A percentile compares a stretch with the other conserved stretches of the same genome.
Evolutionary conservation across 495 filamentous ascomycete genomes (phyloP).

Genomic region (Mycothermus thermophilus): DNA sequence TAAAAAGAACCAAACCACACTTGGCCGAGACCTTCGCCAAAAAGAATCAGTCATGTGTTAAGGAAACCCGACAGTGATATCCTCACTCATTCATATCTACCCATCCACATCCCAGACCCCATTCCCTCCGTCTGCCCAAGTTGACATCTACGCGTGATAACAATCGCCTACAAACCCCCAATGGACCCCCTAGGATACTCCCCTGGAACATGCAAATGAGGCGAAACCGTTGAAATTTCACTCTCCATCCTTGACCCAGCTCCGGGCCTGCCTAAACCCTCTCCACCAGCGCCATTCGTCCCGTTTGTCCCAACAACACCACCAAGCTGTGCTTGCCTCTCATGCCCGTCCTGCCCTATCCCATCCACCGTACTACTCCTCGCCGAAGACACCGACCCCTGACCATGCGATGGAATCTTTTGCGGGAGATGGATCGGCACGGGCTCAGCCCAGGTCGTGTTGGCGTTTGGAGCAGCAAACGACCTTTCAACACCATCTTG

Average conservation of each 20-base stretch:
- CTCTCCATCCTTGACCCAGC: slow-evolving; percentile 14
- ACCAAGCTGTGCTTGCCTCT: slow-evolving; percentile 3
- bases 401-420: no score
- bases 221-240: slow-evolving; percentile 16
- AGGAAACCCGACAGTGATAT: no score
- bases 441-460: slow-evolving; percentile 5
- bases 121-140: no score
- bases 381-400: no score
- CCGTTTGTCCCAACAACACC: neutral
- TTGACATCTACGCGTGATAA: no score
- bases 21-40: no score
- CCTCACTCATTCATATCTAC: no score
- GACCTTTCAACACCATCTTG: no score
- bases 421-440: slow-evolving; percentile 4
- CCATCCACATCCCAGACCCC: no score
- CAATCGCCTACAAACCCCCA: slow-evolving; percentile 1
- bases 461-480: neutral
- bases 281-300: slow-evolving; percentile 1
- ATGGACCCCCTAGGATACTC: slow-evolving; percentile 36
- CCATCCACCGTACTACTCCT: no score
- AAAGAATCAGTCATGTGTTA: no score
- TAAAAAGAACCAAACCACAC: no score
- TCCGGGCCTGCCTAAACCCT: slow-evolving; percentile 5
- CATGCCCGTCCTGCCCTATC: neutral
- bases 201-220: slow-evolving; percentile 44